Percentiles rank a stretch among this genome's conserved stretches.
These are phyloP conservation scores for Symbiodinium pilosum DNA, from an alignment of 73 alveolate species.

Conservation along the genomic window DNA sequence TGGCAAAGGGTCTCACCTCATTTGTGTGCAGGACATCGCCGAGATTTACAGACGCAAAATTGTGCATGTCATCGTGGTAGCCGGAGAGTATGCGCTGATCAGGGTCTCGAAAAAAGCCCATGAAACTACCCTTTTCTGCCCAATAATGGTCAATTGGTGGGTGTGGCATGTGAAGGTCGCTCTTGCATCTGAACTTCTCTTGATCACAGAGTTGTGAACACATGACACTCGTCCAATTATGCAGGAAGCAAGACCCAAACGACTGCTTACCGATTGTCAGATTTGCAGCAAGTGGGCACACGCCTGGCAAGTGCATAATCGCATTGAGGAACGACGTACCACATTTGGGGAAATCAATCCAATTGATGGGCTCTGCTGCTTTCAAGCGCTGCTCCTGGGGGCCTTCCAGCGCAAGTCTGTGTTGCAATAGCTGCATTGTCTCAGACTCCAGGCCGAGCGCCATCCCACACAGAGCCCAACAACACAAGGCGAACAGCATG, in stretches of 20 bases:
- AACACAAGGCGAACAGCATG: not conserved
- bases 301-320: not conserved
- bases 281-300: not conserved
- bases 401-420: not conserved
- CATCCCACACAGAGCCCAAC: not conserved
- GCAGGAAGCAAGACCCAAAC: not conserved
- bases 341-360: not conserved
- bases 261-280: not conserved
- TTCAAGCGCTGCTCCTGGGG: not conserved
- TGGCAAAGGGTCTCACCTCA: not conserved
- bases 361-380: not conserved
- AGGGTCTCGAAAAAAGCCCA: not conserved
- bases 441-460: not conserved
- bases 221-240: not conserved
- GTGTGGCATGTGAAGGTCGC: not conserved
- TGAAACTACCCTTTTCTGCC: not conserved
- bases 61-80: not conserved
- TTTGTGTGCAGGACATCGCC: not conserved
- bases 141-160: not conserved
- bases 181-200: not conserved
- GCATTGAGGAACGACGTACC: not conserved
- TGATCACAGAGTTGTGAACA: not conserved
- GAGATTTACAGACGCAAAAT: not conserved
- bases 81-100: conserved; percentile 2
- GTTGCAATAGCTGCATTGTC: not conserved